Percentiles rank a stretch among this genome's conserved stretches.
Evolutionary conservation across 2,329 filamentous ascomycete species (phyloP).

Genomic region (Alternaria angustiovoidea): DNA sequence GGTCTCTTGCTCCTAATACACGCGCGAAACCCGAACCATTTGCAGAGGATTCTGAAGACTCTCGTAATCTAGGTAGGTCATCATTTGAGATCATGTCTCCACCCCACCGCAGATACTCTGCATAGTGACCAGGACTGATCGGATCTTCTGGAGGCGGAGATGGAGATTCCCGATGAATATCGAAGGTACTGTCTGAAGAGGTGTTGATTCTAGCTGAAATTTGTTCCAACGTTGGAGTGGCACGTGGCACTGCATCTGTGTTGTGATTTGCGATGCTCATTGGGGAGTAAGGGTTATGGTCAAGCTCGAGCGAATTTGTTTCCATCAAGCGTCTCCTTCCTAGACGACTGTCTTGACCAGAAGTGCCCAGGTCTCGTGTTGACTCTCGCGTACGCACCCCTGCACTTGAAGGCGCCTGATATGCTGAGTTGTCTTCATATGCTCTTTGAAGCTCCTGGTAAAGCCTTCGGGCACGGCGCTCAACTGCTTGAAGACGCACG

Average conservation of each 20-base stretch:
- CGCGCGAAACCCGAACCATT: neutral
- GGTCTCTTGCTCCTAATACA: neutral
- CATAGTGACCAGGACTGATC: neutral
- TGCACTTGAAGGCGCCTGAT: neutral
- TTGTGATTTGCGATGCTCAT: neutral
- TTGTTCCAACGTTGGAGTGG: neutral
- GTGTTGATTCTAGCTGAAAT: neutral
- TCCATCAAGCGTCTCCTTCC: neutral
- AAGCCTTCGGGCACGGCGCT: neutral
- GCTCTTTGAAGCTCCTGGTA: neutral
- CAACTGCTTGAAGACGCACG: slow-evolving; percentile 4
- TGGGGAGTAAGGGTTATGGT: neutral
- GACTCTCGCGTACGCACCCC: neutral
- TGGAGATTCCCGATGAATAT: neutral
- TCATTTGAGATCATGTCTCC: neutral
- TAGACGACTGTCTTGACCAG: neutral
- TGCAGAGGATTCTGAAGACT: neutral
- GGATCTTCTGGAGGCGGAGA: neutral
- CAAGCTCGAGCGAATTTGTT: neutral
- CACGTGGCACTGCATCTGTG: neutral
- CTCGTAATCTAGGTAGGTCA: neutral
- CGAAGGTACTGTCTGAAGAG: neutral
- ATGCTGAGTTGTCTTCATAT: neutral
- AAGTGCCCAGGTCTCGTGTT: neutral
- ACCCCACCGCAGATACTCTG: neutral